Evolutionary conservation across 345 rosid species (phyloP), one percentile per base, ranked within the genome.

Genomic region (Aquilaria yunnanensis): DNA sequence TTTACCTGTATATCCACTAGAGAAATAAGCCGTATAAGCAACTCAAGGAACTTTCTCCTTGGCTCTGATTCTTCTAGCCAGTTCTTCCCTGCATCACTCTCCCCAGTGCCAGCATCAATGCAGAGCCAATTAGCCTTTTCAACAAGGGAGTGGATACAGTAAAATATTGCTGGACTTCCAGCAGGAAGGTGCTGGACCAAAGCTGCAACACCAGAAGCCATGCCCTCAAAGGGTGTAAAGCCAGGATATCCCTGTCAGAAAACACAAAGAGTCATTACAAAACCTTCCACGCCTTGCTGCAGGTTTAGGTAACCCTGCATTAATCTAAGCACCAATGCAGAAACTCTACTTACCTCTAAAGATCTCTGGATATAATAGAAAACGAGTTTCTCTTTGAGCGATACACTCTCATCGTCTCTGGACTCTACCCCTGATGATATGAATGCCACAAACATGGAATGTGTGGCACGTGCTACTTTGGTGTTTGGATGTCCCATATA

Each of bases 161-260:
- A 88, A 75, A 83, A 86, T 64, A 67, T 77, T 63, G 97, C 89
- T 14, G 99, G 96, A 77, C 96, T 86, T 67, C 98, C 95, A 12
- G 96, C 95, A 64, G 95, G 96, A 78, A 93, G 92, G 78, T 90
- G 77, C 62, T 86, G 79, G 67, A 82, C 84, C 82, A 90, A 70
- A 66, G 97, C 83, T 58, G 77, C 95, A 63, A 90, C 85, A 53
- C 97, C 99, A 16, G 92, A 81, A 76, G 99, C 99, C 88, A 94
- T 78, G 53, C 97, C 97, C 72, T 94, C 94, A 73, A 94, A 94
- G 37, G 99, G 91, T 47, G 99, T 90, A 66, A 73, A 63, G 68
- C 70, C 84, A 41, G 95, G 99, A 80, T 81, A 90, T 54, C 75
- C 85, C 99, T 94, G 70, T 70, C 65, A 57, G 11, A 61, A 8